Evolutionary conservation across 352 stramenopile genomes (phyloP).

Genomic region (Globisporangium cederbergense): DNA sequence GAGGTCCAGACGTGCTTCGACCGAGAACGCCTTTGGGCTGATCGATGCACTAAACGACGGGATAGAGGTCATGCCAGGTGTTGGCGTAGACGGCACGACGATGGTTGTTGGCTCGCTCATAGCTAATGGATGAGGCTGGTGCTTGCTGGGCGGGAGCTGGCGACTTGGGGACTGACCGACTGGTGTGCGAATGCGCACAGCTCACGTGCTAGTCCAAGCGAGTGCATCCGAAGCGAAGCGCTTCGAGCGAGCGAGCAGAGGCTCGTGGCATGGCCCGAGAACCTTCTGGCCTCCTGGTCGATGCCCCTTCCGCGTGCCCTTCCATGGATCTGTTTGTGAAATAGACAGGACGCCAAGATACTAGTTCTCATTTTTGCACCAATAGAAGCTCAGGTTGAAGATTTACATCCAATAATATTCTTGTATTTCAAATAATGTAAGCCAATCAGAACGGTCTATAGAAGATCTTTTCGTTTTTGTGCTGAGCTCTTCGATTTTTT

Average conservation of each 20-base stretch:
- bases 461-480: constrained; percentile 3
- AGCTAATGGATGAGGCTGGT: not conserved
- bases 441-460: constrained; percentile 9
- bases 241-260: not conserved
- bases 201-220: not conserved
- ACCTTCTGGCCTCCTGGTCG: not conserved
- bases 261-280: not conserved
- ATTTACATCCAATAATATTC: constrained; percentile 3
- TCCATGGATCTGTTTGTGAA: constrained; percentile 10
- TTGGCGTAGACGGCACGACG: constrained; percentile 7
- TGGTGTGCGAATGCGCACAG: not conserved
- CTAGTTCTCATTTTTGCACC: not conserved
- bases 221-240: not conserved
- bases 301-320: not conserved
- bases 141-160: constrained; percentile 8
- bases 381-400: not conserved
- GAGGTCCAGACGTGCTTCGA: constrained; percentile 40
- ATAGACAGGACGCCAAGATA: constrained; percentile 5
- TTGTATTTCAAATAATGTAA: not conserved
- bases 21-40: constrained; percentile 14
- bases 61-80: not conserved
- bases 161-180: constrained; percentile 7
- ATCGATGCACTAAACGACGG: constrained; percentile 6
- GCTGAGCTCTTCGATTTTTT: constrained; percentile 5
- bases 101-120: constrained; percentile 15